phyloP scores from a whole-genome alignment of 2,329 filamentous ascomycete species.

The Penicillium sp. region DNA sequence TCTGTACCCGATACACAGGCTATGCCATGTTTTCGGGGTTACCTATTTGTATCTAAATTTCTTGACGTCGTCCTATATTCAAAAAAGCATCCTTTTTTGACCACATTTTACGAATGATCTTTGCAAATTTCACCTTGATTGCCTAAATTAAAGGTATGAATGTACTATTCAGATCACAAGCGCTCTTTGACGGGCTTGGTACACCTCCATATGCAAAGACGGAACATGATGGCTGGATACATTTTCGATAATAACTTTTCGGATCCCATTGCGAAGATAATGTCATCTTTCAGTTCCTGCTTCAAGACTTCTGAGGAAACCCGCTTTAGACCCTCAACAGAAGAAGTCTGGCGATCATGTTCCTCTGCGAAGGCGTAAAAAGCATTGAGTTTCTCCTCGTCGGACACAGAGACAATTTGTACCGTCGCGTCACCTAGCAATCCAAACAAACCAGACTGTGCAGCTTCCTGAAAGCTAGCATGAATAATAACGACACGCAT shows the following conservation, averaged over 20 bases:
- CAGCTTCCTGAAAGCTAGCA: not conserved
- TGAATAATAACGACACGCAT: slow-evolving; percentile 1
- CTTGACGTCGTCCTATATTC: too few relatives aligned
- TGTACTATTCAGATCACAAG: not conserved
- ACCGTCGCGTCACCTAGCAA: slow-evolving; percentile 1
- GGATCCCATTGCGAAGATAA: not conserved
- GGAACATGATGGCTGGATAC: slow-evolving; percentile 5
- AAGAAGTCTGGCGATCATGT: not conserved
- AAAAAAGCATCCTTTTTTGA: too few relatives aligned
- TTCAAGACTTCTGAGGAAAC: not conserved
- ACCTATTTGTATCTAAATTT: too few relatives aligned
- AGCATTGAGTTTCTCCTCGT: not conserved
- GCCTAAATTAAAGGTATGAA: too few relatives aligned
- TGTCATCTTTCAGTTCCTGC: not conserved
- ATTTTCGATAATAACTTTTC: not conserved
- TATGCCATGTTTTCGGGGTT: too few relatives aligned
- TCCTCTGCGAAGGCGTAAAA: not conserved
- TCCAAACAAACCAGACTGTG: slow-evolving; percentile 1
- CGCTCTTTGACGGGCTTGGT: not conserved
- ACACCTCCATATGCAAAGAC: slow-evolving; percentile 1
- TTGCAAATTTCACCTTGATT: too few relatives aligned
- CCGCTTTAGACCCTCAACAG: not conserved
- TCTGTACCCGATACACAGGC: too few relatives aligned
- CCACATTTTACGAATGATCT: too few relatives aligned
- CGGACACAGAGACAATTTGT: not conserved